Evolutionary conservation across 345 rosid species (phyloP).

Genomic region (Nasturtium officinale): DNA sequence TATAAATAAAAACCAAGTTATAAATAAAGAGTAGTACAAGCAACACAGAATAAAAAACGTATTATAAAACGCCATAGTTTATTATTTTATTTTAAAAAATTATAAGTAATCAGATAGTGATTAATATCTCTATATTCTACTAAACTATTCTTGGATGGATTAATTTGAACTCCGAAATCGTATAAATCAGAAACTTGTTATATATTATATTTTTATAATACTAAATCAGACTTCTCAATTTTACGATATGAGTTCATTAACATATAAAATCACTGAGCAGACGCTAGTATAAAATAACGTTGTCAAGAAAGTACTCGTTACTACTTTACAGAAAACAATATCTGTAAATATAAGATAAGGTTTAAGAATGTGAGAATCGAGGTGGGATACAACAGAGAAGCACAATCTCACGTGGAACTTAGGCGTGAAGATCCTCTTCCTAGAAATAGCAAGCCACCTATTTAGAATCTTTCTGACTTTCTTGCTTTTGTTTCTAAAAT

Average conservation of each 20-base stretch:
- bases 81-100: neutral
- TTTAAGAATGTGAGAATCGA: conserved; percentile 36
- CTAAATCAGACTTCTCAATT: neutral
- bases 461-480: conserved; percentile 36
- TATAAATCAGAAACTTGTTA: neutral
- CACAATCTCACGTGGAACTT: conserved; percentile 45
- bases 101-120: neutral
- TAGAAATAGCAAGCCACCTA: conserved; percentile 38
- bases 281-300: neutral
- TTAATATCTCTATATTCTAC: neutral
- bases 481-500: conserved; percentile 7
- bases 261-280: neutral
- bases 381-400: conserved; percentile 43
- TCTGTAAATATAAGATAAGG: conserved; percentile 41
- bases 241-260: neutral
- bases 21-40: neutral
- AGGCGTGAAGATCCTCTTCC: conserved; percentile 42
- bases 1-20: no score
- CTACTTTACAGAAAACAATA: conserved; percentile 39
- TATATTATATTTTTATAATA: neutral
- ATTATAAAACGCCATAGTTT: neutral
- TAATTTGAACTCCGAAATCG: neutral
- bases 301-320: no score
- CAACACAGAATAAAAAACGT: neutral
- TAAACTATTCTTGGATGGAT: neutral